phyloP scores from a whole-genome alignment of 169 alveolate species.

The Cryptosporidium tyzzeri region DNA sequence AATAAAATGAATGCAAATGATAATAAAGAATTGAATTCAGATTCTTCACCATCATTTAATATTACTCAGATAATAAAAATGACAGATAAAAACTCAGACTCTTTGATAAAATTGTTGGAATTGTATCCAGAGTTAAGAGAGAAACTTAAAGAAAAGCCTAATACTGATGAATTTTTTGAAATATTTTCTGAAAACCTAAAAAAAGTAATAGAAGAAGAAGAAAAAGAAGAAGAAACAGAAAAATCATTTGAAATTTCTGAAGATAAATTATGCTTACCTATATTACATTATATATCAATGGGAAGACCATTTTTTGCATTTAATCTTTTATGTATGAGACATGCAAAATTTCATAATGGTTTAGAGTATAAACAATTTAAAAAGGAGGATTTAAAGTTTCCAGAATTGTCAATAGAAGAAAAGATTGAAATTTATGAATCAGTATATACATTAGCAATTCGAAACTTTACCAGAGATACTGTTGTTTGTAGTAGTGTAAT shows the following conservation, averaged over 20 bases:
- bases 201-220: neutral
- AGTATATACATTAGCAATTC: conserved; percentile 44
- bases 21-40: neutral
- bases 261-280: conserved; percentile 68
- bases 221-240: neutral
- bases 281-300: conserved; percentile 77
- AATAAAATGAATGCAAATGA: neutral
- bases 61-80: conserved; percentile 29
- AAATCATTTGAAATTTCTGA: neutral
- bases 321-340: conserved; percentile 63
- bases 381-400: neutral
- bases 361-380: neutral
- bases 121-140: conserved; percentile 16
- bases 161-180: neutral
- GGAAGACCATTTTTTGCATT: conserved; percentile 80
- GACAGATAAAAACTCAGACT: conserved; percentile 35
- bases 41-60: neutral
- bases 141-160: neutral
- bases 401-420: conserved; percentile 4
- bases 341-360: neutral
- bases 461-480: conserved; percentile 55
- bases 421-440: conserved; percentile 29
- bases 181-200: conserved; percentile 5
- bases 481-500: conserved; percentile 44
- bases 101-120: conserved; percentile 18